These are phyloP conservation scores for Teunomyces lycoperdinae DNA, from an alignment of 805 yeast genomes.

Conservation along the genomic window DNA sequence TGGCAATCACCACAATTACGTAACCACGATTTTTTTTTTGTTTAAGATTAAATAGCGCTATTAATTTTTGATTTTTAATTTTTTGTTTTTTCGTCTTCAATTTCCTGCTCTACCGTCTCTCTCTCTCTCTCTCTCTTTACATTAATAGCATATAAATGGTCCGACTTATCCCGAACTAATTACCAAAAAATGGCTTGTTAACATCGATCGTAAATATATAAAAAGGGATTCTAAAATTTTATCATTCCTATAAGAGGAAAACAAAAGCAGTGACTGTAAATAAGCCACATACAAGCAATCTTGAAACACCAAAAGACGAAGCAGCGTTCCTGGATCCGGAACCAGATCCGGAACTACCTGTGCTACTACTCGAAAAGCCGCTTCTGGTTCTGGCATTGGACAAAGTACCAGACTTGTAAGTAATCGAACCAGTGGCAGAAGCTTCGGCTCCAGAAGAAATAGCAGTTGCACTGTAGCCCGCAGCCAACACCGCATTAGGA, in stretches of 20 bases:
- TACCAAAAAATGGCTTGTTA: no score
- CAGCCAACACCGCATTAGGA: conserved; percentile 52
- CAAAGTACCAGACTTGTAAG: not conserved
- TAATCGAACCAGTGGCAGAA: not conserved
- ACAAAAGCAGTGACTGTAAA: not conserved
- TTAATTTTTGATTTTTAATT: not conserved
- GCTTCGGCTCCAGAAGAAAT: not conserved
- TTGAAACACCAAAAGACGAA: not conserved
- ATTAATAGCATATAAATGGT: no score
- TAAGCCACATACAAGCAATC: not conserved
- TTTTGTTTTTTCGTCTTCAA: not conserved
- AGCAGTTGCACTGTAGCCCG: conserved; percentile 42
- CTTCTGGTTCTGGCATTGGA: not conserved
- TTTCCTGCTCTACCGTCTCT: no score
- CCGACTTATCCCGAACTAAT: no score
- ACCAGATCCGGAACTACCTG: not conserved
- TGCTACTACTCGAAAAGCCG: not conserved
- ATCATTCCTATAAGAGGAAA: not conserved
- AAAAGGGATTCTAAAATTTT: not conserved
- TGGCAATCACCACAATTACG: not conserved
- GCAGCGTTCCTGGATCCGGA: not conserved
- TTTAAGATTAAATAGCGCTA: not conserved
- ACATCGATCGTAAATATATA: not conserved
- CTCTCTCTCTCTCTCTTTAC: no score
- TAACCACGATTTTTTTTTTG: not conserved